Percentiles rank a stretch among this genome's conserved stretches.
Evolutionary conservation across 108 stramenopile species (phyloP).

Genomic region (Cafeteria roenbergensis): DNA sequence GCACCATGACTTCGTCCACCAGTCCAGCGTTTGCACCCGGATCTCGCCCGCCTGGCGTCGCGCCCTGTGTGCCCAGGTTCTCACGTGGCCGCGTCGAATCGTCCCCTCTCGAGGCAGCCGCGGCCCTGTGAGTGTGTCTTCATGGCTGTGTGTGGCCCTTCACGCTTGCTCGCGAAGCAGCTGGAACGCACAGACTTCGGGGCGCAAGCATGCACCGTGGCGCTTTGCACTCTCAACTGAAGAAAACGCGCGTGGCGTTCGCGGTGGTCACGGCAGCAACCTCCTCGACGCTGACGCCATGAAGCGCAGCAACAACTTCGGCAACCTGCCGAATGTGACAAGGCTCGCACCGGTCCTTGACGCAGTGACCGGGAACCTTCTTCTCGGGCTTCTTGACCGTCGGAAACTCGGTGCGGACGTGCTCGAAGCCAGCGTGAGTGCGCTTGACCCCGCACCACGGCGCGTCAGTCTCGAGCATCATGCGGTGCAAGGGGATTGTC

Average conservation of each 20-base stretch:
- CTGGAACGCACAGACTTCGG: no score
- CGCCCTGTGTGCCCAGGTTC: no score
- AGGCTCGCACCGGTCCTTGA: slow-evolving; percentile 74
- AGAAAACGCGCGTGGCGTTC: slow-evolving; percentile 52
- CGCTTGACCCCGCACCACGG: slow-evolving; percentile 74
- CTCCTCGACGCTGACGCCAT: slow-evolving; percentile 42
- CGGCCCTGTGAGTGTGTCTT: no score
- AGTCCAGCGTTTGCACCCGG: no score
- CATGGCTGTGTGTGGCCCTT: no score
- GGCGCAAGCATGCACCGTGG: no score
- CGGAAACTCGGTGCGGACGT: slow-evolving; percentile 51
- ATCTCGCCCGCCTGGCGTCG: no score
- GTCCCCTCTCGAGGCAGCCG: no score
- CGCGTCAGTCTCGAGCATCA: slow-evolving; percentile 88
- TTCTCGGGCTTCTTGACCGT: slow-evolving; percentile 64
- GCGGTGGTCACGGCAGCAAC: slow-evolving; percentile 47
- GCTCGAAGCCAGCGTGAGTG: slow-evolving; percentile 58
- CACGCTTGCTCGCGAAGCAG: no score
- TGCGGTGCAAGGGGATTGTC: slow-evolving; percentile 56
- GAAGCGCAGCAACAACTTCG: slow-evolving; percentile 61
- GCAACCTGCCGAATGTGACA: slow-evolving; percentile 68
- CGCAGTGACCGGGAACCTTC: slow-evolving; percentile 41
- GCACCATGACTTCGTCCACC: no score
- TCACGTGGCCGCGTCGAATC: no score
- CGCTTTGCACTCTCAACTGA: no score